Evolutionary conservation across 495 filamentous ascomycete genomes (phyloP).

Genomic region (Melanomma pulvis-pyrius): DNA sequence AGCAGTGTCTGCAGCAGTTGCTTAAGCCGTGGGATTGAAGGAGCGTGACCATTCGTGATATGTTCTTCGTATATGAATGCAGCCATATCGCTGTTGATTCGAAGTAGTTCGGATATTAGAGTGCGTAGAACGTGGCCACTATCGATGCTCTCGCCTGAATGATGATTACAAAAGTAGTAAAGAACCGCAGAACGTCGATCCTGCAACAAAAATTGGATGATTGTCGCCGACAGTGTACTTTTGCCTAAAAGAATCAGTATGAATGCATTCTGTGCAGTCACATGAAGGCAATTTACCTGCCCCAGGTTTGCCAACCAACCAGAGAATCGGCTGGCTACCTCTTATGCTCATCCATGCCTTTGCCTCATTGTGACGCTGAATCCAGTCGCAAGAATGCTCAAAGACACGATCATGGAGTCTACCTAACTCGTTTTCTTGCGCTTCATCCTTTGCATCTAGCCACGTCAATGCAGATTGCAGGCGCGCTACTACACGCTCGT

Average conservation of each 20-base stretch:
- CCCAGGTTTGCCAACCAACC: slow-evolving; percentile 13
- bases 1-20: not conserved
- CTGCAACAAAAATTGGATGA: not conserved
- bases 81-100: not conserved
- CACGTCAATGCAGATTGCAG: slow-evolving; percentile 12
- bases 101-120: not conserved
- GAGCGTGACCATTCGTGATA: not conserved
- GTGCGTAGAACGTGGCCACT: not conserved
- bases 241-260: slow-evolving; percentile 24
- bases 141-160: not conserved
- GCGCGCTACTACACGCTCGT: not conserved
- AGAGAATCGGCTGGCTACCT: slow-evolving; percentile 1
- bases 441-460: slow-evolving; percentile 17
- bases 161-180: not conserved
- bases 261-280: slow-evolving; percentile 31
- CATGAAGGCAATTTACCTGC: not conserved
- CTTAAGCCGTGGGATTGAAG: not conserved
- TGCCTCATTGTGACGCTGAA: too few relatives aligned
- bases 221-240: slow-evolving; percentile 11
- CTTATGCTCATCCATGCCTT: slow-evolving; percentile 19
- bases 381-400: too few relatives aligned
- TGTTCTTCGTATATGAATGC: slow-evolving; percentile 5
- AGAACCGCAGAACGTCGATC: not conserved
- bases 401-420: too few relatives aligned
- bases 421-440: slow-evolving; percentile 10